Percentiles rank a stretch among this genome's conserved stretches.
phyloP scores from a whole-genome alignment of 371 early-diverging fungal species.

The Mortierella sp. region DNA sequence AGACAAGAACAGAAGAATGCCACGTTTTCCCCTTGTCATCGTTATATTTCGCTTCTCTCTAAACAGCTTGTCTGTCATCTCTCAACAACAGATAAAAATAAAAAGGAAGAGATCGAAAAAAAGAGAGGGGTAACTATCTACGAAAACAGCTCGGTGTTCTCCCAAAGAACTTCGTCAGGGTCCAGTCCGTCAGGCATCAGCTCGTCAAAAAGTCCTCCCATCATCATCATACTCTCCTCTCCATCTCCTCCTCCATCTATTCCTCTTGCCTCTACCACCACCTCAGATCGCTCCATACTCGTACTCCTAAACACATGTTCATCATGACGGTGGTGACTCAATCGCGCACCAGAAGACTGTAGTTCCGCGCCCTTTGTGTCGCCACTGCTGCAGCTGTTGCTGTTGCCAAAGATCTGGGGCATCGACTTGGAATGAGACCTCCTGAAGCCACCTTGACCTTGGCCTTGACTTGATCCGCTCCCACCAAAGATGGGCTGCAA shows the following conservation, averaged over 20 bases:
- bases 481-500: constrained; percentile 35
- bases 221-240: neutral
- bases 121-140: neutral
- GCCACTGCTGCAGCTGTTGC: neutral
- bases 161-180: constrained; percentile 43
- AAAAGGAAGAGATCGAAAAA: neutral
- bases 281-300: neutral
- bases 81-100: neutral
- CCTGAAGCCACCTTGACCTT: neutral
- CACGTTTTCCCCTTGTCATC: neutral
- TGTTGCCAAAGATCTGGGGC: neutral
- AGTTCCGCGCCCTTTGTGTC: neutral
- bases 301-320: neutral
- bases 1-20: neutral
- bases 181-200: constrained; percentile 48
- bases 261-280: neutral
- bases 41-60: neutral
- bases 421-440: neutral
- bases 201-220: constrained; percentile 45
- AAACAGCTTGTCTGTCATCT: neutral
- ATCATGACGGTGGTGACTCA: neutral
- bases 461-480: neutral
- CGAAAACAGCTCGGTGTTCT: constrained; percentile 37
- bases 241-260: neutral
- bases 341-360: neutral